Evolutionary conservation across 176 grass and related monocot genomes (phyloP).

Genomic region (Lolium multiflorum): DNA sequence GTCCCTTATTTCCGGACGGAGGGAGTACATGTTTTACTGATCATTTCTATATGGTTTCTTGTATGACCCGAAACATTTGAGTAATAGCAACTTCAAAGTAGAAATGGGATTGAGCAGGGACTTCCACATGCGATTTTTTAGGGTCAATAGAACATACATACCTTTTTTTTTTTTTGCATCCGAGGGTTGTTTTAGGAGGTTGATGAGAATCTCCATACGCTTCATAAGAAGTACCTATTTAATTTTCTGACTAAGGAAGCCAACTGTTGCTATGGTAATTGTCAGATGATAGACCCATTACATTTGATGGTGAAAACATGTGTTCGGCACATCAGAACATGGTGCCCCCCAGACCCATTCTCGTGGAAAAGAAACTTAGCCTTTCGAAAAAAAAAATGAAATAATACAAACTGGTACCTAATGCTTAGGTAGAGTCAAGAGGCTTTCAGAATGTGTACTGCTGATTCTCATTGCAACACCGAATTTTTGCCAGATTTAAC

Average conservation of each 20-base stretch:
- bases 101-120: not conserved
- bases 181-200: not conserved
- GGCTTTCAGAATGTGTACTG: not conserved
- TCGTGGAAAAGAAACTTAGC: not conserved
- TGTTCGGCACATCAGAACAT: not conserved
- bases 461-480: not conserved
- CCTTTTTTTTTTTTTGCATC: not conserved
- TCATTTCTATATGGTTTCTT: not conserved
- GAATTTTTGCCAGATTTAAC: no score
- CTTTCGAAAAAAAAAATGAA: not conserved
- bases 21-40: not conserved
- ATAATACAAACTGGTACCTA: conserved; percentile 4
- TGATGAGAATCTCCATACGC: not conserved
- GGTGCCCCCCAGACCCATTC: not conserved
- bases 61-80: not conserved
- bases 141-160: not conserved
- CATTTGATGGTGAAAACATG: not conserved
- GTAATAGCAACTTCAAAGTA: not conserved
- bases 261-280: not conserved
- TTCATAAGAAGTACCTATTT: not conserved
- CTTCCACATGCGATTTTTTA: conserved; percentile 9
- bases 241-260: not conserved
- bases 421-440: not conserved
- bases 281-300: not conserved
- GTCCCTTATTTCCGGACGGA: no score